Percentiles rank a stretch among this genome's conserved stretches.
Conservation (phyloP, 2,329 filamentous ascomycete species). For the Pseudocercospora cruenta region DNA sequence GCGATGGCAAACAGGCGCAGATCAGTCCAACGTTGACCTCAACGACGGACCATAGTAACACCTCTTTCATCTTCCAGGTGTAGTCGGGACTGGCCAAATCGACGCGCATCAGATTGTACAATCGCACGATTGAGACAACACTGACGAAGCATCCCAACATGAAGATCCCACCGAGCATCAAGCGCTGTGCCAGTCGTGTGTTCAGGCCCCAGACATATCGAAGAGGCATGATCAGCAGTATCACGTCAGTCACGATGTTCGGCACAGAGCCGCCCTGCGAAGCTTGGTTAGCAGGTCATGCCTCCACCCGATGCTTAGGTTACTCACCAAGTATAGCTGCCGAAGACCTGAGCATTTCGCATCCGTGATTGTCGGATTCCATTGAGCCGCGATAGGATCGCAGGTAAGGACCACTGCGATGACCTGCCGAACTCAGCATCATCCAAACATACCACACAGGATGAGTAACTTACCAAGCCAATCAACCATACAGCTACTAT, state of each 20-base stretch:
- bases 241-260: slow-evolving; percentile 19
- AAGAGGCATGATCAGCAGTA: slow-evolving; percentile 15
- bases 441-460: neutral
- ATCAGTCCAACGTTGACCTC: slow-evolving; percentile 24
- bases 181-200: slow-evolving; percentile 7
- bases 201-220: slow-evolving; percentile 12
- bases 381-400: slow-evolving; percentile 20
- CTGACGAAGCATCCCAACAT: slow-evolving; percentile 23
- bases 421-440: slow-evolving; percentile 3
- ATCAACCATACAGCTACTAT: slow-evolving; percentile 21
- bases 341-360: slow-evolving; percentile 15
- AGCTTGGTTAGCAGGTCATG: slow-evolving; percentile 6
- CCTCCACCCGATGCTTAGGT: neutral
- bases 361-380: slow-evolving; percentile 18
- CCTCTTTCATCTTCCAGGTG: slow-evolving; percentile 21
- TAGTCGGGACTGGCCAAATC: slow-evolving; percentile 17
- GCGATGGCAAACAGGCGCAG: slow-evolving; percentile 20
- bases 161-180: slow-evolving; percentile 19
- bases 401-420: slow-evolving; percentile 21
- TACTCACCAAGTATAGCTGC: slow-evolving; percentile 8
- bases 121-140: slow-evolving; percentile 15
- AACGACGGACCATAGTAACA: slow-evolving; percentile 21
- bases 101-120: slow-evolving; percentile 18
- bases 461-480: slow-evolving; percentile 7
- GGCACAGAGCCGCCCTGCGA: slow-evolving; percentile 18